Percentiles rank a stretch among this genome's conserved stretches.
phyloP scores from a whole-genome alignment of 2,329 filamentous ascomycete species.

The Daldinia sp. region DNA sequence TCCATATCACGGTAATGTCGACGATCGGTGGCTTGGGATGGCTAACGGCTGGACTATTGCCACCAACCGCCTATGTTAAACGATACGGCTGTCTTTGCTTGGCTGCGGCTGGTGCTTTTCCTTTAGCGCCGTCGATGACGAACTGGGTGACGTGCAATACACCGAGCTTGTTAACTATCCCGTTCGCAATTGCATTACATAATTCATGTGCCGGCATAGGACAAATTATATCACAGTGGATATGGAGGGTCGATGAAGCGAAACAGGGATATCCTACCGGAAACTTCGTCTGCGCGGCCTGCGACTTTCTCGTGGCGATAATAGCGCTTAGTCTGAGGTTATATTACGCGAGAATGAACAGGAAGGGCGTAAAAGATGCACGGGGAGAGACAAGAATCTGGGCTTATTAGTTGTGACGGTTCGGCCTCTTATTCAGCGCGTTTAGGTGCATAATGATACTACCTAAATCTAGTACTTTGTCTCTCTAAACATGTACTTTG shows the following conservation, averaged over 20 bases:
- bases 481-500: no score
- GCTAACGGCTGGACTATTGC: constrained; percentile 51
- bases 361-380: constrained; percentile 37
- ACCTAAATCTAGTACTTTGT: no score
- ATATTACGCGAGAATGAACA: constrained; percentile 46
- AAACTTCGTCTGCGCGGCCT: constrained; percentile 56
- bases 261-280: constrained; percentile 54
- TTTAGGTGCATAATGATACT: no score
- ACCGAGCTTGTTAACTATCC: constrained; percentile 53
- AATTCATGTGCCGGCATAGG: constrained; percentile 55
- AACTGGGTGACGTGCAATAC: constrained; percentile 57
- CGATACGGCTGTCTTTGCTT: constrained; percentile 55
- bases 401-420: constrained; percentile 37
- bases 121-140: constrained; percentile 52
- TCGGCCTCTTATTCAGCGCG: no score
- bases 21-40: constrained; percentile 50
- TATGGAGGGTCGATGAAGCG: constrained; percentile 53
- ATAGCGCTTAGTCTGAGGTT: constrained; percentile 42
- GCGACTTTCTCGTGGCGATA: constrained; percentile 51
- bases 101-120: constrained; percentile 54
- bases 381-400: constrained; percentile 43
- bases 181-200: constrained; percentile 54
- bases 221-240: constrained; percentile 57
- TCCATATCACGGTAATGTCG: constrained; percentile 47
- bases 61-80: constrained; percentile 41